Evolutionary conservation across 768 basidiomycete genomes (phyloP).

Genomic region (Trametes gibbosa): DNA sequence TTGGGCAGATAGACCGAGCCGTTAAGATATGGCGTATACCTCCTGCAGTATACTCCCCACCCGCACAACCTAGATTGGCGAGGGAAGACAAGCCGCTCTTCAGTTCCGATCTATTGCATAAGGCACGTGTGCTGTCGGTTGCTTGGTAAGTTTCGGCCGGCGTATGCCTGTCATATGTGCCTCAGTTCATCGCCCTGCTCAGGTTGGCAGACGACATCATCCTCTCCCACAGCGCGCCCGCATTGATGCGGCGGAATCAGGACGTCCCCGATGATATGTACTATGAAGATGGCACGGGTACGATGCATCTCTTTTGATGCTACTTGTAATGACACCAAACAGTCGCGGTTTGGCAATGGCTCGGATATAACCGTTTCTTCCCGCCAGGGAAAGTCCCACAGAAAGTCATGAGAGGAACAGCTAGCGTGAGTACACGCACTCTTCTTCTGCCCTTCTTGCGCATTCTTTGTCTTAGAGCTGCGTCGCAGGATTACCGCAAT

Average conservation of each 20-base stretch:
- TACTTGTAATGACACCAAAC: slow-evolving; percentile 22
- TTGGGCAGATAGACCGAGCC: slow-evolving; percentile 59
- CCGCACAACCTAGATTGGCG: slow-evolving; percentile 18
- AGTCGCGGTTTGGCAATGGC: slow-evolving; percentile 70
- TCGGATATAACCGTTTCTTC: slow-evolving; percentile 63
- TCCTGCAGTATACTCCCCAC: slow-evolving; percentile 33
- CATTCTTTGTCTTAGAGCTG: background rate
- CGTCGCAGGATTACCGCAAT: slow-evolving; percentile 66
- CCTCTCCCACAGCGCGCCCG: slow-evolving; percentile 31
- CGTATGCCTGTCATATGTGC: background rate
- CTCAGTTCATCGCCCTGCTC: background rate
- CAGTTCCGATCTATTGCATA: slow-evolving; percentile 63
- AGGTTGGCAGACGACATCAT: slow-evolving; percentile 56
- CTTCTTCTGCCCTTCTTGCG: background rate
- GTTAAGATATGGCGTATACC: slow-evolving; percentile 76
- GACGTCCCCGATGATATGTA: slow-evolving; percentile 19
- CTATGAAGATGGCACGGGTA: slow-evolving; percentile 25
- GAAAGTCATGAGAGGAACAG: slow-evolving; percentile 51
- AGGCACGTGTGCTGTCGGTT: slow-evolving; percentile 60
- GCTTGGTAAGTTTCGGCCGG: slow-evolving; percentile 46
- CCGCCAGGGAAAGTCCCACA: slow-evolving; percentile 39
- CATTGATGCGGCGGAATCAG: slow-evolving; percentile 19
- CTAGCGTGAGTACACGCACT: slow-evolving; percentile 53
- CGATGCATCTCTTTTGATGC: background rate
- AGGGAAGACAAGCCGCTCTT: slow-evolving; percentile 79